Evolutionary conservation across 306 rosid genomes (phyloP).

Genomic region (Trifolium dubium): DNA sequence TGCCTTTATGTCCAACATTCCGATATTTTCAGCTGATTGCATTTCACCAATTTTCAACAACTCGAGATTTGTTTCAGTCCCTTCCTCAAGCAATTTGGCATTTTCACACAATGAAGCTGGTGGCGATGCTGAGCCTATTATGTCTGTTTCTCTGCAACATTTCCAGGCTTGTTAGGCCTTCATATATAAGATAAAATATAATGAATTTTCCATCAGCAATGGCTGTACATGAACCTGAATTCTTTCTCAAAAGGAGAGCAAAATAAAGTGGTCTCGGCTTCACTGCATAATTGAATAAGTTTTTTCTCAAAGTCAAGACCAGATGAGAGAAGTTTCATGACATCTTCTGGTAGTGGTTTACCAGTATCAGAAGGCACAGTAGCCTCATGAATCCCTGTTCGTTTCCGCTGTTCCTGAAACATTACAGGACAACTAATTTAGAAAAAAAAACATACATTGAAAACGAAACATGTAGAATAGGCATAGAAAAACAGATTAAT

Average conservation of each 20-base stretch:
- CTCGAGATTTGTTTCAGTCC: conserved; percentile 43
- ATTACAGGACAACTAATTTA: conserved; percentile 34
- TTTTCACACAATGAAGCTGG: conserved; percentile 48
- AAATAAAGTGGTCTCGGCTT: conserved; percentile 46
- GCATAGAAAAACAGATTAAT: conserved; percentile 32
- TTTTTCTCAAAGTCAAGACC: conserved; percentile 60
- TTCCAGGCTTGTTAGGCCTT: conserved; percentile 38
- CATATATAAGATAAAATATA: conserved; percentile 42
- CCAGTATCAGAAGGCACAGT: conserved; percentile 59
- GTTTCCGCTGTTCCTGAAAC: conserved; percentile 74
- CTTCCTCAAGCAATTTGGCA: conserved; percentile 45
- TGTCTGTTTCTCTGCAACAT: conserved; percentile 55
- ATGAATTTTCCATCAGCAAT: conserved; percentile 39
- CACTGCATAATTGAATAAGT: conserved; percentile 53
- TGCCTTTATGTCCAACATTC: conserved; percentile 54
- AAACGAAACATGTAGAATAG: conserved; percentile 23
- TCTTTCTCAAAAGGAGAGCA: conserved; percentile 53
- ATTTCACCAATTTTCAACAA: conserved; percentile 52
- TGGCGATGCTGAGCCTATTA: conserved; percentile 57
- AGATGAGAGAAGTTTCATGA: conserved; percentile 61
- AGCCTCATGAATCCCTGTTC: conserved; percentile 59
- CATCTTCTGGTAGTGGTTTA: conserved; percentile 78
- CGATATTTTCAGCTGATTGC: conserved; percentile 48
- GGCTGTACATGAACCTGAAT: conserved; percentile 46
- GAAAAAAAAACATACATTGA: conserved; percentile 32